Evolutionary conservation across 805 yeast genomes (phyloP).

Genomic region (Wickerhamiella domercqiae): DNA sequence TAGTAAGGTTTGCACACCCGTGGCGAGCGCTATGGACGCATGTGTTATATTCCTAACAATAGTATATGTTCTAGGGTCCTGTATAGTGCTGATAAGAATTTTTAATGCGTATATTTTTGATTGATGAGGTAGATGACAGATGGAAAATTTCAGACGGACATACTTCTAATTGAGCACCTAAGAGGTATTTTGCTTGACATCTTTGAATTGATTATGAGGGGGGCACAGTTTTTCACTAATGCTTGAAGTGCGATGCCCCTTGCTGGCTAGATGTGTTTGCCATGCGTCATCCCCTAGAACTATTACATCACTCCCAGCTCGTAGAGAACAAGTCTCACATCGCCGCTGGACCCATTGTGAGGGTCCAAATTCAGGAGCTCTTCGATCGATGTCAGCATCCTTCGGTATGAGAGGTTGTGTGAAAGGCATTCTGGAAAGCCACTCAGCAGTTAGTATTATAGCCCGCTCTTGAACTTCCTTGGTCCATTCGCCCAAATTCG

Average conservation of each 20-base stretch:
- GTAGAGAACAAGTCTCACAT: constrained; percentile 51
- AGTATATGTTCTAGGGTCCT: too few species aligned
- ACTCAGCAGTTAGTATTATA: constrained; percentile 29
- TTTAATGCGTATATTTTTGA: too few species aligned
- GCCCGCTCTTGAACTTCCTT: constrained; percentile 43
- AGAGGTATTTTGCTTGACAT: too few species aligned
- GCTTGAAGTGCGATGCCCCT: constrained; percentile 64
- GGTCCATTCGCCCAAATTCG: constrained; percentile 52
- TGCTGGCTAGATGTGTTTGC: constrained; percentile 50
- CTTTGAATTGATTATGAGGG: too few species aligned
- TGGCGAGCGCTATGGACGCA: too few species aligned
- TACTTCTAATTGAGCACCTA: too few species aligned
- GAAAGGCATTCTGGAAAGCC: constrained; percentile 19
- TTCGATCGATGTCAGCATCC: constrained; percentile 21
- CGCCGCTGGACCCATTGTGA: constrained; percentile 48
- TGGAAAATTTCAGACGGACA: too few species aligned
- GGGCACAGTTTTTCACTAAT: too few species aligned
- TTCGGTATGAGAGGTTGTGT: constrained; percentile 22
- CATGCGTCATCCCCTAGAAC: constrained; percentile 63
- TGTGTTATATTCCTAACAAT: too few species aligned
- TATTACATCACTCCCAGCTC: constrained; percentile 34
- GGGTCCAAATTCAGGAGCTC: constrained; percentile 15
- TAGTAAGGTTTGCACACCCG: too few species aligned
- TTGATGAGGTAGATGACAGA: too few species aligned
- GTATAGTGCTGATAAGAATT: too few species aligned